Evolutionary conservation across 2,329 filamentous ascomycete species (phyloP).

Genomic region (Xenosphaeropsis pyriputrescens): DNA sequence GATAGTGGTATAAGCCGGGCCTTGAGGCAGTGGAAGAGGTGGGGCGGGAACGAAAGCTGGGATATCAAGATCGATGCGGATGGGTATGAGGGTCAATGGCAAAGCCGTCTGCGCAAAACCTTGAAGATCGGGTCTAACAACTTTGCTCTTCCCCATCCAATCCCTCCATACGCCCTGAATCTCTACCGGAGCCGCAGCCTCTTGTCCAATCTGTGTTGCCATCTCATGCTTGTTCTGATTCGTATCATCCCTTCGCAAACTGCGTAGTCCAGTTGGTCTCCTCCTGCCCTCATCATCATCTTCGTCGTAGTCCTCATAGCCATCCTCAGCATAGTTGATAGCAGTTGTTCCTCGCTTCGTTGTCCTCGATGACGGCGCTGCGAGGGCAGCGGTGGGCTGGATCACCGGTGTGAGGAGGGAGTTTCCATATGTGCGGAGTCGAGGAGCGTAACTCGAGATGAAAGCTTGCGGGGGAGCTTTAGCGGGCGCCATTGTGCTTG

Average conservation of each 20-base stretch:
- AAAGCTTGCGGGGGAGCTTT: conserved; percentile 63
- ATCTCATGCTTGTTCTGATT: conserved; percentile 47
- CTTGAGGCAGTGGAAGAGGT: conserved; percentile 47
- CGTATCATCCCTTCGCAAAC: conserved; percentile 62
- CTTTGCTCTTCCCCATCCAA: conserved; percentile 71
- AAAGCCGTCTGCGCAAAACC: conserved; percentile 55
- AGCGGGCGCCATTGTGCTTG: conserved; percentile 4
- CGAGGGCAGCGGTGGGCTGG: conserved; percentile 49
- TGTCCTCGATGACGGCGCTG: conserved; percentile 59
- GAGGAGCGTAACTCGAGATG: conserved; percentile 80
- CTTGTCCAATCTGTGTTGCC: conserved; percentile 69
- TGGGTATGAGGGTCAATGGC: conserved; percentile 83
- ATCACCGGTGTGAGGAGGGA: conserved; percentile 77
- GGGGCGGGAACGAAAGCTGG: conserved; percentile 57
- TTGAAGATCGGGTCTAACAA: conserved; percentile 40
- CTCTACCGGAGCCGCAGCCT: conserved; percentile 63
- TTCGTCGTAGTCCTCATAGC: conserved; percentile 73
- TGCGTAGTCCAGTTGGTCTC: conserved; percentile 67
- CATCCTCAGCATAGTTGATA: conserved; percentile 96
- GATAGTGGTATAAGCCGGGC: conserved; percentile 38
- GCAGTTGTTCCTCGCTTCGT: conserved; percentile 94
- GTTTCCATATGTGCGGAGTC: conserved; percentile 81
- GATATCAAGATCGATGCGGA: conserved; percentile 90
- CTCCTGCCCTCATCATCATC: conserved; percentile 58
- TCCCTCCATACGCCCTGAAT: conserved; percentile 87